Percentiles rank a stretch among this genome's conserved stretches.
phyloP scores from a whole-genome alignment of 2,329 filamentous ascomycete species.

The Pyrenophora tritici-repentis region DNA sequence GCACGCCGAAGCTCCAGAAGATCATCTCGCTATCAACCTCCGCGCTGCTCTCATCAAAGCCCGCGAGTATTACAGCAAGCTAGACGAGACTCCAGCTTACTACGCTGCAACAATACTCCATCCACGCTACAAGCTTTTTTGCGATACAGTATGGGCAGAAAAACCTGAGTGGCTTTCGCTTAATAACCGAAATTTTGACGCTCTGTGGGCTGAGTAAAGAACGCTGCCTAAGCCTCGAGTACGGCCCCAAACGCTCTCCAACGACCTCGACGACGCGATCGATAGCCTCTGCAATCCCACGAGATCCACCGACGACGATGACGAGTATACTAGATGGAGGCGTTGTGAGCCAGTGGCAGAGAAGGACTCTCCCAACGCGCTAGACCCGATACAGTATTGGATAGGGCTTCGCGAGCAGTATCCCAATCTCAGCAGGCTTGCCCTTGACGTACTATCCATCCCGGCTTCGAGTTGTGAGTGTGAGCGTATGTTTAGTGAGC shows the following conservation, averaged over 20 bases:
- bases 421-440: background rate
- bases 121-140: constrained; percentile 2
- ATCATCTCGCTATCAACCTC: too few species aligned
- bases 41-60: background rate
- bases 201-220: background rate
- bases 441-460: constrained; percentile 3
- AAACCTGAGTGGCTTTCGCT: background rate
- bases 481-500: constrained; percentile 7
- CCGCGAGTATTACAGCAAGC: constrained; percentile 10
- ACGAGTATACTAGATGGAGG: background rate
- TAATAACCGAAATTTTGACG: background rate
- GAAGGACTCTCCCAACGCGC: background rate
- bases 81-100: background rate
- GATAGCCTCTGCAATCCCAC: background rate
- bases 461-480: constrained; percentile 1
- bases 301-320: background rate
- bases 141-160: background rate
- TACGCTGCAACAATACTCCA: background rate
- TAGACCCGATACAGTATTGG: too few species aligned
- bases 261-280: background rate
- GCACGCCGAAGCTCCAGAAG: too few species aligned
- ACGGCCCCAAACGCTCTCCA: background rate
- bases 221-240: background rate
- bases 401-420: background rate
- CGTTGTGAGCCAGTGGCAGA: background rate